Conservation (phyloP, 306 rosid genomes). For the Quercus parvula region DNA sequence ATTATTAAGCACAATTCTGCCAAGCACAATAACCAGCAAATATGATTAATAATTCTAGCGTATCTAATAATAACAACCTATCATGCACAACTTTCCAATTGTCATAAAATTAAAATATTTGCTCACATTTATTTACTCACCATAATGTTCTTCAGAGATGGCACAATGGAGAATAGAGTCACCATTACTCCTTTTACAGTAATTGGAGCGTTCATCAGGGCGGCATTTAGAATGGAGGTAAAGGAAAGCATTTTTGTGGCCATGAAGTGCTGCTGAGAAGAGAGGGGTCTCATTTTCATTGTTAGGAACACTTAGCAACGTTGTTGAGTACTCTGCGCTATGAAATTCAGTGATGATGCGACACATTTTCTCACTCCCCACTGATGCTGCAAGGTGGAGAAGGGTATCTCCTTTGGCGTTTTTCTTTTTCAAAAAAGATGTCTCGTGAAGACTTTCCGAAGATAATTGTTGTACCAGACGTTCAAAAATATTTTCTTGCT, state of each 20-base stretch:
- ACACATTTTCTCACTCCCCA: slow-evolving; percentile 33
- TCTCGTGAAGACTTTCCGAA: accelerated
- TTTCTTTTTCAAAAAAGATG: neutral
- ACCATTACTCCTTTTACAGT: slow-evolving; percentile 24
- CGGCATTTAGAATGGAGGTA: neutral
- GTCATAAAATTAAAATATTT: too few species aligned
- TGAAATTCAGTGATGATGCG: neutral
- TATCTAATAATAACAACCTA: too few species aligned
- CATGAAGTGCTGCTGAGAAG: slow-evolving; percentile 36
- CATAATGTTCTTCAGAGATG: slow-evolving; percentile 19
- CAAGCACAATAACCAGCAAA: too few species aligned
- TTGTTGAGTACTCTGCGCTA: neutral
- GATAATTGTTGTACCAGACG: neutral
- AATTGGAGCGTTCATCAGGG: neutral
- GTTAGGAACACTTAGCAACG: slow-evolving; percentile 12
- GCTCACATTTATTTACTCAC: neutral
- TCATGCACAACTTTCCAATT: too few species aligned
- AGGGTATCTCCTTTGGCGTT: slow-evolving; percentile 39
- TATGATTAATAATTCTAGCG: too few species aligned
- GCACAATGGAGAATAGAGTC: slow-evolving; percentile 41
- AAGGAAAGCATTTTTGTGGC: slow-evolving; percentile 25
- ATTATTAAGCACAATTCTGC: slow-evolving; percentile 44
- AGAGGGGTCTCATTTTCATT: slow-evolving; percentile 29
- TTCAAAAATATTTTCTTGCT: slow-evolving; percentile 1
- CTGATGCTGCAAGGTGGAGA: slow-evolving; percentile 46